Evolutionary conservation across 345 rosid species (phyloP).

Genomic region (Populus alba): DNA sequence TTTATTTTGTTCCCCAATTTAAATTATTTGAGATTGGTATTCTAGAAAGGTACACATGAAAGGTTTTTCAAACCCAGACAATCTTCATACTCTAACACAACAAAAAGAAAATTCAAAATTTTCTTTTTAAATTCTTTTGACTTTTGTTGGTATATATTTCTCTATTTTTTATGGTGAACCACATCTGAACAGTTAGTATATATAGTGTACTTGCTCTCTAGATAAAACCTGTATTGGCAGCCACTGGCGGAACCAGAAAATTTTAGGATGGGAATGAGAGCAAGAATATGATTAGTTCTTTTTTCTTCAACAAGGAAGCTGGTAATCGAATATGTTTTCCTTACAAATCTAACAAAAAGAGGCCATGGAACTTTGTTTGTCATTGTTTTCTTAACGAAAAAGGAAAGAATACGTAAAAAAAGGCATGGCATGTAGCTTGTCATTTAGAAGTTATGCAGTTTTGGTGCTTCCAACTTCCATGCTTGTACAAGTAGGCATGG

Average conservation of each 20-base stretch:
- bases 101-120: background rate
- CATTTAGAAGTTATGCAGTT: background rate
- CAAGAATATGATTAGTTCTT: background rate
- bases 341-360: background rate
- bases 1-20: background rate
- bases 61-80: background rate
- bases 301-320: background rate
- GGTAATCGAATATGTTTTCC: background rate
- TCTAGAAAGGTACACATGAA: background rate
- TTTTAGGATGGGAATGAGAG: background rate
- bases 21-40: background rate
- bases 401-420: background rate
- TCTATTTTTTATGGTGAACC: background rate
- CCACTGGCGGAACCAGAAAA: background rate
- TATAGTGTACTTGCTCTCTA: background rate
- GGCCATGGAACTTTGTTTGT: background rate
- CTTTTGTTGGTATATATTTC: background rate
- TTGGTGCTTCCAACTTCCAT: background rate
- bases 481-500: background rate
- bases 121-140: background rate
- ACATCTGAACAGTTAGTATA: background rate
- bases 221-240: background rate
- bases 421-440: background rate
- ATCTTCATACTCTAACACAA: background rate
- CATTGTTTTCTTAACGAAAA: background rate